Conservation (phyloP, 2,329 filamentous ascomycete genomes). For the Cyphellophora europaea region DNA sequence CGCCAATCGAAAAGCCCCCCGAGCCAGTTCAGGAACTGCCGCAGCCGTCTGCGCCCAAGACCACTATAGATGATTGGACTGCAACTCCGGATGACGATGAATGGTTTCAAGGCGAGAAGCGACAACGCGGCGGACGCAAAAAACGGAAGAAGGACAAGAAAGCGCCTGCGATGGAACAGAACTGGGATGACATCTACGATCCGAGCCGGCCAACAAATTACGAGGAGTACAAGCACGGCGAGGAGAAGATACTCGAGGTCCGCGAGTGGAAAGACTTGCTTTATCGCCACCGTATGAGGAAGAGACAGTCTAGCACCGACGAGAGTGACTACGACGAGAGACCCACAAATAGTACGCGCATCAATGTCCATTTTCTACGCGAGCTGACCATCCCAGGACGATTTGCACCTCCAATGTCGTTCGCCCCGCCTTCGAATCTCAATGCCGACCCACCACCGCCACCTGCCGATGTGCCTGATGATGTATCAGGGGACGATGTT, state of each 20-base stretch:
- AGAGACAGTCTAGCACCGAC: constrained; percentile 33
- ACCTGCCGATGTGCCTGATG: constrained; percentile 41
- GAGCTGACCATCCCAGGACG: constrained; percentile 25
- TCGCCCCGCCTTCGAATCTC: constrained; percentile 40
- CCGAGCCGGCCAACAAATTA: constrained; percentile 73
- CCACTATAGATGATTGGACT: constrained; percentile 71
- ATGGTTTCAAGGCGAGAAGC: constrained; percentile 59
- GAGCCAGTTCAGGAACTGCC: constrained; percentile 5
- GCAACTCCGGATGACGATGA: constrained; percentile 65
- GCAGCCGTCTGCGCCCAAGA: constrained; percentile 43
- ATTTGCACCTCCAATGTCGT: constrained; percentile 41
- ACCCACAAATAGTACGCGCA: constrained; percentile 36
- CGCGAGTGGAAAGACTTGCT: constrained; percentile 77
- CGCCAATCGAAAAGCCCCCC: constrained; percentile 20
- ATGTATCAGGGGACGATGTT: constrained; percentile 59
- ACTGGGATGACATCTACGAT: constrained; percentile 91
- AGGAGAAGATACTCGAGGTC: constrained; percentile 71
- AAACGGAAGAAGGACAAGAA: constrained; percentile 67
- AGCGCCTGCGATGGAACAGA: constrained; percentile 42
- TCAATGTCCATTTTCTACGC: background rate
- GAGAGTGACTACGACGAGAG: constrained; percentile 41
- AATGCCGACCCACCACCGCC: constrained; percentile 26
- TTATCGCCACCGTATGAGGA: constrained; percentile 57
- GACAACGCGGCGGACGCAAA: constrained; percentile 66
- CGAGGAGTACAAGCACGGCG: constrained; percentile 73